Evolutionary conservation across 805 yeast species (phyloP), one percentile per base, ranked within the genome.

Genomic region (Pichia membranifaciens): DNA sequence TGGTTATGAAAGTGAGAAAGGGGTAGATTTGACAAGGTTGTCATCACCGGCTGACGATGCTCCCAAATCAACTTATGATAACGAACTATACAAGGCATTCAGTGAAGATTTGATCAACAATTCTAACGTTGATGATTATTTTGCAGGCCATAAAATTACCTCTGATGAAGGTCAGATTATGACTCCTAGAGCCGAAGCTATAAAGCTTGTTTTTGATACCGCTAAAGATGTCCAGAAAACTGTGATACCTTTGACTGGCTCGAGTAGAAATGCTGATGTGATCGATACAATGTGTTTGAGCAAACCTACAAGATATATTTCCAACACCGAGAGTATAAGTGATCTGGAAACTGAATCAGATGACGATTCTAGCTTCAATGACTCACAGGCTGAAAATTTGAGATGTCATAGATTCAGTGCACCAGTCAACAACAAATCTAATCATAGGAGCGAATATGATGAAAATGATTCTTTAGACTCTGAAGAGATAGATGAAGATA

Each of bases 171-270:
- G 43, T 8, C 47, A 10, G 35, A 49, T 47, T 18, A 47, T 58
- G 15, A 66, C 70, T 3, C 71, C 71, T 17, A 58, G 71, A 43
- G 70, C 67, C 13, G 70, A 66, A 43, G 68, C 68, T n/a, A 67
- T 67, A 43, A 57, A 58, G 44, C 49, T 66, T 43, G 70, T 67
- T 29, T 67, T 67, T 50, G 69, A 66, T 51, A 64, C 70, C 1
- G 68, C 66, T 22, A 63, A 58, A 22, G 59, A 53, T 29, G 56
- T 64, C n/a, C 66, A 62, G 48, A 25, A 7, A 21, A 32, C 43
- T 17, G 23, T 34, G 9, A 9, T 18, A 5, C 28, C 40, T 6
- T 20, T 38, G 13, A 22, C 21, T 5, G 17, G 12, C 4, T 37
- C 40, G 21, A 37, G 23, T 20, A 6, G 16, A 9, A 36, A 44